These are phyloP conservation scores for Suillus alpinus DNA, from an alignment of 768 basidiomycete species.

Conservation along the genomic window DNA sequence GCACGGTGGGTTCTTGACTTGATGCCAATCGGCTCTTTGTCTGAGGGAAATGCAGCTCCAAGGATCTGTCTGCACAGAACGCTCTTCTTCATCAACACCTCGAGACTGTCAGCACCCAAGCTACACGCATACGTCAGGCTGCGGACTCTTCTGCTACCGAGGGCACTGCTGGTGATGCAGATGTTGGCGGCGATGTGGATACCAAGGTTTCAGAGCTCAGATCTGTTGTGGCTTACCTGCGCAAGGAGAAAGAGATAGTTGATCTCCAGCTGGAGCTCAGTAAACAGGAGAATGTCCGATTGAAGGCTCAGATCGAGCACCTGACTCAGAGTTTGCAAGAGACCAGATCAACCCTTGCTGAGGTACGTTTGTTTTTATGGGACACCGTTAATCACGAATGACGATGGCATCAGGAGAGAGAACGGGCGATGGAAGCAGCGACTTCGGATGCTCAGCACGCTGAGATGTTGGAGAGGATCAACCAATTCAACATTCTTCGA, in stretches of 20 bases:
- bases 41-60: slow-evolving; percentile 44
- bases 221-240: slow-evolving; percentile 74
- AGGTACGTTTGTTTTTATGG: slow-evolving; percentile 41
- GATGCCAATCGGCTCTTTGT: neutral
- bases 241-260: slow-evolving; percentile 90
- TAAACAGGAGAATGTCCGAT: slow-evolving; percentile 69
- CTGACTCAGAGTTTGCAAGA: slow-evolving; percentile 69
- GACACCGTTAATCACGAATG: neutral
- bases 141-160: slow-evolving; percentile 48
- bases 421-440: slow-evolving; percentile 67
- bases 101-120: slow-evolving; percentile 80
- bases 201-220: slow-evolving; percentile 70
- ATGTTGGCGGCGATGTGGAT: slow-evolving; percentile 51
- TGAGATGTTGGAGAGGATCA: slow-evolving; percentile 82
- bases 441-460: slow-evolving; percentile 77
- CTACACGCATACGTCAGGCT: slow-evolving; percentile 73
- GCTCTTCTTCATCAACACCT: slow-evolving; percentile 76
- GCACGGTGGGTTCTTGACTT: slow-evolving; percentile 47
- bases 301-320: slow-evolving; percentile 76
- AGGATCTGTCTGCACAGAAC: slow-evolving; percentile 77
- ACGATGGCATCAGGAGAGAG: slow-evolving; percentile 60
- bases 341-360: slow-evolving; percentile 63
- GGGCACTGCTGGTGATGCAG: slow-evolving; percentile 40
- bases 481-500: slow-evolving; percentile 79
- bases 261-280: slow-evolving; percentile 83